Evolutionary conservation across 2,329 filamentous ascomycete species (phyloP), one percentile per base, ranked within the genome.

Genomic region (Xylariaceae sp.): DNA sequence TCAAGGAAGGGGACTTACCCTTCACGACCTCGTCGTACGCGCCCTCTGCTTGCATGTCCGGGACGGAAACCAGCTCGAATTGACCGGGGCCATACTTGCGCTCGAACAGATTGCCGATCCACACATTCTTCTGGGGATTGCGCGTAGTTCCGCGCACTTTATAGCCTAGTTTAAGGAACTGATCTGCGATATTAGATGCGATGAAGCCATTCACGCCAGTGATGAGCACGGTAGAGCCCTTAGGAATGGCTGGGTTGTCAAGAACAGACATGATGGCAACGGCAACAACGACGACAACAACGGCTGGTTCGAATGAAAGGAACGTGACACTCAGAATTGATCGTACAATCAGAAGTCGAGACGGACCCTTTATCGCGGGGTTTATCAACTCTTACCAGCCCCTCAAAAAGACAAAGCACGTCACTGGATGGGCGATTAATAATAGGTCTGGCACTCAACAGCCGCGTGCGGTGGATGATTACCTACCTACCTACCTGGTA

Each of bases 131-230:
- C 5, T 51, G 29, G 3, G 41, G 22, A 26, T 46, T 47, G 22
- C 62, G 62, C 7, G 53, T 51, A 2, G 62, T 60, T 13, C 62
- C 76, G 13, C 74, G 72, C 15, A 79, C 76, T 3, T 66, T 68
- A 57, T 73, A 77, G 6, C 75, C 75, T 0, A 61, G 61, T 0
- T 61, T 48, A 0, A 77, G 67, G 10, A 75, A 62, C 44, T 74
- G 67, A 41, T 72, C 66, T 3, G 67, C 70, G 6, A 74, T 65
- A 15, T 76, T 68, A 0, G 71, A 72, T 2, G 63, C 75, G 5
- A 78, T 64, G 46, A 70, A 68, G 1, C 75, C 74, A 36, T 73
- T 76, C 29, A 59, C 65, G 2, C 73, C 75, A 0, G 73, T 77
- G 1, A 77, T 65, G 0, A 77, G 67, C 16, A 76, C 64, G 0